Evolutionary conservation across 352 stramenopile species (phyloP).

Genomic region (Plasmopara viticola): DNA sequence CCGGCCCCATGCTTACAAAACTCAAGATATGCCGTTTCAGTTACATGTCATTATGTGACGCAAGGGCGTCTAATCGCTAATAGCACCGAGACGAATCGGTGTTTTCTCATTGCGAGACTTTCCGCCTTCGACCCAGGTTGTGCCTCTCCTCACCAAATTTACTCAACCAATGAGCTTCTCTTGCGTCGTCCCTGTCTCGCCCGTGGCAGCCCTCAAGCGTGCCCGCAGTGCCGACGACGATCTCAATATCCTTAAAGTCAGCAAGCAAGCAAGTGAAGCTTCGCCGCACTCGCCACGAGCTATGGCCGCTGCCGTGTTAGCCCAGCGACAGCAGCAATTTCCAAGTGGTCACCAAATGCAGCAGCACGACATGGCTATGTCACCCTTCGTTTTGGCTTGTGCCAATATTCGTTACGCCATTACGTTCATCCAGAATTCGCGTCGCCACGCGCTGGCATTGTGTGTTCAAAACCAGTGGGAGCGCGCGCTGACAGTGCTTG

Average conservation of each 20-base stretch:
- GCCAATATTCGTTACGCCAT: slow-evolving; percentile 63
- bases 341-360: slow-evolving; percentile 14
- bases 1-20: too few relatives aligned
- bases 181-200: slow-evolving; percentile 38
- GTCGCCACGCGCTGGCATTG: slow-evolving; percentile 59
- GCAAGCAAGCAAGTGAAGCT: slow-evolving; percentile 43
- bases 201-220: slow-evolving; percentile 47
- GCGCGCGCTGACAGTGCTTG: slow-evolving; percentile 57
- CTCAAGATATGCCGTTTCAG: not conserved
- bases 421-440: slow-evolving; percentile 70
- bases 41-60: slow-evolving; percentile 13
- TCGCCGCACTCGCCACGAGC: slow-evolving; percentile 42
- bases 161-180: slow-evolving; percentile 48
- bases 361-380: slow-evolving; percentile 18
- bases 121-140: slow-evolving; percentile 1
- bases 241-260: slow-evolving; percentile 52
- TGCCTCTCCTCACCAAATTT: too few relatives aligned
- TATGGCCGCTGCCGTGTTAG: slow-evolving; percentile 17
- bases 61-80: slow-evolving; percentile 29
- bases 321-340: slow-evolving; percentile 25
- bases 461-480: slow-evolving; percentile 72
- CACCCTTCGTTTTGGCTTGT: slow-evolving; percentile 43
- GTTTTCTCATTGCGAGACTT: slow-evolving; percentile 22
- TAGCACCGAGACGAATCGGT: slow-evolving; percentile 10
- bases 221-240: slow-evolving; percentile 45